phyloP scores from a whole-genome alignment of 495 filamentous ascomycete species.

The Penicillium herquei region DNA sequence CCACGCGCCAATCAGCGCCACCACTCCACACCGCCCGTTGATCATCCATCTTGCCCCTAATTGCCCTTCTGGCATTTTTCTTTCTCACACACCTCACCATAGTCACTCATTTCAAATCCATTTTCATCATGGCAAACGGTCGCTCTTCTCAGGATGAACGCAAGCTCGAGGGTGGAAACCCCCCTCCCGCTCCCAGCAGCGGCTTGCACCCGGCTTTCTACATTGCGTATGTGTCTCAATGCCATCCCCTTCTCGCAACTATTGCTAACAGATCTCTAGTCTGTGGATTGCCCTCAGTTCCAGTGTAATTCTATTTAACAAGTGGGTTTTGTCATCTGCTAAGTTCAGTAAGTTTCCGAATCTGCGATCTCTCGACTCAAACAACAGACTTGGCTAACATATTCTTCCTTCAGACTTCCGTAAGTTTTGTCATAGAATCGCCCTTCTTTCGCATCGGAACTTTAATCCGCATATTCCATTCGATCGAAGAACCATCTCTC shows the following conservation, averaged over 20 bases:
- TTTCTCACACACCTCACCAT: constrained; percentile 23
- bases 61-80: constrained; percentile 8
- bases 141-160: constrained; percentile 34
- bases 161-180: constrained; percentile 31
- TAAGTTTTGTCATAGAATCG: constrained; percentile 14
- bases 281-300: constrained; percentile 87
- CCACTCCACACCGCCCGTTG: constrained; percentile 17
- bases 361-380: neutral
- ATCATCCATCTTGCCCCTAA: constrained; percentile 16
- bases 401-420: constrained; percentile 34
- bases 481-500: neutral
- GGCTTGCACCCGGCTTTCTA: constrained; percentile 77
- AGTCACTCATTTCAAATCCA: constrained; percentile 32
- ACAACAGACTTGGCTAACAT: constrained; percentile 16
- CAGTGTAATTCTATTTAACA: constrained; percentile 94
- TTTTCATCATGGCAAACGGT: constrained; percentile 30
- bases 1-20: constrained; percentile 13
- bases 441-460: neutral
- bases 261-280: constrained; percentile 43
- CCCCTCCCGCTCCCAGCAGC: constrained; percentile 19
- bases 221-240: constrained; percentile 62
- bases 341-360: constrained; percentile 66
- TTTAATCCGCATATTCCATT: neutral
- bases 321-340: constrained; percentile 81
- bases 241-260: neutral